phyloP scores from a whole-genome alignment of 306 rosid species.

The Dryas drummondii region DNA sequence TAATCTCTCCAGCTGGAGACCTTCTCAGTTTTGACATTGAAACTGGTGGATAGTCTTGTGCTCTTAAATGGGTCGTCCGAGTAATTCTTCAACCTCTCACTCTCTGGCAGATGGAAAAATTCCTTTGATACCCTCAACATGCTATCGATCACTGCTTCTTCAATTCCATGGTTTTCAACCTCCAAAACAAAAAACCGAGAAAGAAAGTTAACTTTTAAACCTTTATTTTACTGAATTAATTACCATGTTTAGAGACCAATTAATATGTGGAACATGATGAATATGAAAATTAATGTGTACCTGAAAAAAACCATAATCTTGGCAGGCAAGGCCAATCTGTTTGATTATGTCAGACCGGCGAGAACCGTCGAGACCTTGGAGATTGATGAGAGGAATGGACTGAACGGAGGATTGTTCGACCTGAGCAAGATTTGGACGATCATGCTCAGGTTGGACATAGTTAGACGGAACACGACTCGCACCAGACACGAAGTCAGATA shows the following conservation, averaged over 20 bases:
- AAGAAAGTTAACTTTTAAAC: not conserved
- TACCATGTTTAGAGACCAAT: no score
- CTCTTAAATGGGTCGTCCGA: constrained; percentile 28
- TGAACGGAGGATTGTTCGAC: constrained; percentile 9
- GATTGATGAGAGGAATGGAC: constrained; percentile 35
- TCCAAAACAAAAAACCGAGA: not conserved
- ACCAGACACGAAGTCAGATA: constrained; percentile 18
- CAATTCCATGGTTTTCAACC: constrained; percentile 34
- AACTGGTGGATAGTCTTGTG: constrained; percentile 29
- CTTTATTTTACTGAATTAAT: not conserved
- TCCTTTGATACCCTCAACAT: constrained; percentile 25
- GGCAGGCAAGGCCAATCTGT: constrained; percentile 35
- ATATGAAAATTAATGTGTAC: not conserved
- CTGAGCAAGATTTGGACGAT: constrained; percentile 31
- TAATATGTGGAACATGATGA: no score
- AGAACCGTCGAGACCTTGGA: constrained; percentile 14
- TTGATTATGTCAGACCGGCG: constrained; percentile 15
- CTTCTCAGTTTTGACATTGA: constrained; percentile 29
- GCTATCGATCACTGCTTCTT: constrained; percentile 20
- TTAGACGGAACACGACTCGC: constrained; percentile 19
- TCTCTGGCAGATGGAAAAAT: constrained; percentile 28
- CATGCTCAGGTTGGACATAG: constrained; percentile 18
- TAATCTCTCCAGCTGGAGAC: constrained; percentile 33
- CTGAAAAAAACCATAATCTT: constrained; percentile 34
- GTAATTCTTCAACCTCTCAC: constrained; percentile 28